Conservation (phyloP, 192 early-diverging fungal genomes). For the Backusella mclennaniae region DNA sequence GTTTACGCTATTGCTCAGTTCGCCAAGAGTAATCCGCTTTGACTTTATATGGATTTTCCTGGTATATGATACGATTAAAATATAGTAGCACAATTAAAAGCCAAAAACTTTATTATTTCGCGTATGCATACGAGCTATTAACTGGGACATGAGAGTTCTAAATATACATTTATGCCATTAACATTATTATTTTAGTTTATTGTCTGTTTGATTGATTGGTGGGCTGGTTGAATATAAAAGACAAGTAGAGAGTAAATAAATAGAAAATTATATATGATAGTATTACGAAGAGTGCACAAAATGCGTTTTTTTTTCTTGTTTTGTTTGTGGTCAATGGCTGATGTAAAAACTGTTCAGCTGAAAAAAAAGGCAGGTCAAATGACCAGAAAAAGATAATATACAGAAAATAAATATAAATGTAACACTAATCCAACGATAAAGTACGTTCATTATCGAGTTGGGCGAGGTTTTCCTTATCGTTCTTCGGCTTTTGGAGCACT, state of each 20-base stretch:
- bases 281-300: background rate
- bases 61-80: too few relatives aligned
- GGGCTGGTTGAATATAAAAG: background rate
- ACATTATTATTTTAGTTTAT: background rate
- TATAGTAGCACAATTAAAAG: too few relatives aligned
- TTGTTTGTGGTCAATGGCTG: background rate
- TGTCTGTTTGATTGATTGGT: background rate
- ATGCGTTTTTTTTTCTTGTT: background rate
- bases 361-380: background rate
- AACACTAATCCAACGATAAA: background rate
- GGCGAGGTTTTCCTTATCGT: background rate
- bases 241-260: background rate
- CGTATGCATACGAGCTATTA: too few relatives aligned
- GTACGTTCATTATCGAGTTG: conserved; percentile 1
- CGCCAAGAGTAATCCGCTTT: too few relatives aligned
- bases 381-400: background rate
- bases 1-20: too few relatives aligned
- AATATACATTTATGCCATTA: too few relatives aligned
- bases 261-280: background rate
- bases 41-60: too few relatives aligned
- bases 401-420: background rate
- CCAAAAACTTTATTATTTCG: too few relatives aligned
- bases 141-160: too few relatives aligned
- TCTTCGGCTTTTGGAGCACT: background rate
- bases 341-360: background rate